phyloP scores from a whole-genome alignment of 2,329 filamentous ascomycete genomes.

The Fusarium sp. region DNA sequence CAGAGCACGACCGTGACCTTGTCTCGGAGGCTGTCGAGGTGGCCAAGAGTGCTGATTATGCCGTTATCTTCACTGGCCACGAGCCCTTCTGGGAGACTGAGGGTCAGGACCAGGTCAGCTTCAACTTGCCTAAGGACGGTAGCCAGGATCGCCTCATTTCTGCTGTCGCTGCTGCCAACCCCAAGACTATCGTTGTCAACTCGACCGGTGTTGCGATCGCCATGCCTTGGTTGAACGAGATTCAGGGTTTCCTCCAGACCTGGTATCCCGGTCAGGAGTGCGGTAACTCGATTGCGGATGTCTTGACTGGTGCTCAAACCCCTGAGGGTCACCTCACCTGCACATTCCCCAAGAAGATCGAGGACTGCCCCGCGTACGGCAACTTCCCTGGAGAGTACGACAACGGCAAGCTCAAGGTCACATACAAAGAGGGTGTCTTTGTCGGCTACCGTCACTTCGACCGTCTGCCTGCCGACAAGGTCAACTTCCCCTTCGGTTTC shows the following conservation, averaged over 20 bases:
- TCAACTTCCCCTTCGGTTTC: slow-evolving; percentile 72
- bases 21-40: slow-evolving; percentile 61
- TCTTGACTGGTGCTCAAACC: slow-evolving; percentile 69
- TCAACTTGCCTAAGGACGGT: slow-evolving; percentile 68
- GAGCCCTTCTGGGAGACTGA: slow-evolving; percentile 60
- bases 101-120: slow-evolving; percentile 74
- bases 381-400: slow-evolving; percentile 63
- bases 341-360: slow-evolving; percentile 65
- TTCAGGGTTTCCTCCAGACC: slow-evolving; percentile 69
- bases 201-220: slow-evolving; percentile 70
- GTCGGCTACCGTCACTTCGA: slow-evolving; percentile 75
- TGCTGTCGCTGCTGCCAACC: slow-evolving; percentile 63
- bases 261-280: slow-evolving; percentile 76
- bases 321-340: slow-evolving; percentile 70
- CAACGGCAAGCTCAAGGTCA: slow-evolving; percentile 60
- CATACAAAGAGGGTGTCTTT: slow-evolving; percentile 74
- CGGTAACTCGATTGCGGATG: slow-evolving; percentile 72
- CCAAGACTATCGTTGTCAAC: slow-evolving; percentile 67
- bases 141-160: slow-evolving; percentile 67
- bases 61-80: slow-evolving; percentile 63
- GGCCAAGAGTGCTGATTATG: slow-evolving; percentile 67
- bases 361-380: slow-evolving; percentile 70
- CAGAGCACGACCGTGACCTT: slow-evolving; percentile 49
- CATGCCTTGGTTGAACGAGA: slow-evolving; percentile 62
- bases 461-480: slow-evolving; percentile 60